Percentiles rank a stretch among this genome's conserved stretches.
Conservation (phyloP, 2,329 filamentous ascomycete genomes). For the Curvularia eragrostidis region DNA sequence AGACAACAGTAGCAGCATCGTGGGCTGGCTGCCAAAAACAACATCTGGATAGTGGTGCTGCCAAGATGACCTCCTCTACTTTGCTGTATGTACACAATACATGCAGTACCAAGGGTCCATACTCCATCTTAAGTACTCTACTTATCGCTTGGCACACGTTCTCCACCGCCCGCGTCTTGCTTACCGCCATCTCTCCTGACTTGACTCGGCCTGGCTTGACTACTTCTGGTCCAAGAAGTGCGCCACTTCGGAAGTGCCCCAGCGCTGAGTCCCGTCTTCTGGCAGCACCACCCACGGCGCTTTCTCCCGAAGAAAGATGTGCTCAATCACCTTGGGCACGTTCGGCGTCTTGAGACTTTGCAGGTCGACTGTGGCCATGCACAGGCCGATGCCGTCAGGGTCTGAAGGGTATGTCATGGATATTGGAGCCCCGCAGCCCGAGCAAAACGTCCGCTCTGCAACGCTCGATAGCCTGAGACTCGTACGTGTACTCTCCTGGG, state of each 20-base stretch:
- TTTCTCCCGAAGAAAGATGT: constrained; percentile 57
- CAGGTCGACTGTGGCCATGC: constrained; percentile 54
- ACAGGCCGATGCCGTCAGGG: constrained; percentile 44
- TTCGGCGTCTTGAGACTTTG: constrained; percentile 43
- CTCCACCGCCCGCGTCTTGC: background rate
- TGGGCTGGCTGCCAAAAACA: background rate
- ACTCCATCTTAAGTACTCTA: too few species aligned
- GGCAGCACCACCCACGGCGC: constrained; percentile 40
- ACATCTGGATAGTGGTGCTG: background rate
- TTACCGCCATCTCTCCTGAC: constrained; percentile 1
- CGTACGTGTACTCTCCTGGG: constrained; percentile 37
- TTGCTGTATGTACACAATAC: too few species aligned
- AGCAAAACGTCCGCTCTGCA: constrained; percentile 56
- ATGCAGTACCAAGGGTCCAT: background rate
- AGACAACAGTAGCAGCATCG: background rate
- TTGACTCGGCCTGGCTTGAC: background rate
- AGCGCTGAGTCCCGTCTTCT: constrained; percentile 39
- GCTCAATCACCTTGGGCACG: constrained; percentile 40
- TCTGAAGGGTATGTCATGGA: constrained; percentile 52
- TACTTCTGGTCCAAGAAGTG: constrained; percentile 18
- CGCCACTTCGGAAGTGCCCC: constrained; percentile 28
- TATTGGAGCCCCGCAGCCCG: constrained; percentile 56
- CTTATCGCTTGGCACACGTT: background rate
- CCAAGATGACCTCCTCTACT: background rate
- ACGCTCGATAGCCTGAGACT: constrained; percentile 48